Evolutionary conservation across 73 alveolate genomes (phyloP).

Genomic region (Tetrahymena malaccensis): DNA sequence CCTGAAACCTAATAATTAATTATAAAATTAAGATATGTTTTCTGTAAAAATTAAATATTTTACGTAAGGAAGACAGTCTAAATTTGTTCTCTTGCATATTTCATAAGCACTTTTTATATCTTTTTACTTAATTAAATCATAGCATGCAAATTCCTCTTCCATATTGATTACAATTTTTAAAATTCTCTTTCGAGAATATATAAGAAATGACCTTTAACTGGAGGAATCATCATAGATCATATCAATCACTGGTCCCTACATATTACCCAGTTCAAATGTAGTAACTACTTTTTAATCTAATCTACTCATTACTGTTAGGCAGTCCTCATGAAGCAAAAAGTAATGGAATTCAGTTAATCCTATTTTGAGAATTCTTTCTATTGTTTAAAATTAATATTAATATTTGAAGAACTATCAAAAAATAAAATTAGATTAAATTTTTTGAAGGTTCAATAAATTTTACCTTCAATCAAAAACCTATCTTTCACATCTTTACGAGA

Average conservation of each 20-base stretch:
- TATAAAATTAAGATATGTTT: not conserved
- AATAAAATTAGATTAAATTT: too few species aligned
- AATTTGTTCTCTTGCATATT: not conserved
- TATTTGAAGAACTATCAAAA: not conserved
- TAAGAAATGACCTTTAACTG: not conserved
- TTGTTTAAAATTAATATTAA: not conserved
- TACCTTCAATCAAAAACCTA: not conserved
- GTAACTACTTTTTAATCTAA: not conserved
- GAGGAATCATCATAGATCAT: not conserved
- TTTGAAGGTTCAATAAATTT: not conserved
- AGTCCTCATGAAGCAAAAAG: not conserved
- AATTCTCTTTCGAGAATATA: not conserved
- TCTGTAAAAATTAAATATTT: not conserved
- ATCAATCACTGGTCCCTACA: not conserved
- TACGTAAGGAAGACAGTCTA: not conserved
- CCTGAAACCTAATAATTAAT: not conserved
- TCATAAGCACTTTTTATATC: not conserved
- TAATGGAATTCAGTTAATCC: not conserved
- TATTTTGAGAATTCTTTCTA: not conserved
- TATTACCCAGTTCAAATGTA: not conserved
- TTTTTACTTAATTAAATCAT: not conserved
- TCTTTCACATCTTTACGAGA: not conserved
- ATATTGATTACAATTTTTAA: not conserved
- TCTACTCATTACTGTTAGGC: not conserved
- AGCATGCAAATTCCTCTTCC: not conserved